These are phyloP conservation scores for Penstemon eatonii DNA, from an alignment of 257 asterid genomes.

Conservation along the genomic window DNA sequence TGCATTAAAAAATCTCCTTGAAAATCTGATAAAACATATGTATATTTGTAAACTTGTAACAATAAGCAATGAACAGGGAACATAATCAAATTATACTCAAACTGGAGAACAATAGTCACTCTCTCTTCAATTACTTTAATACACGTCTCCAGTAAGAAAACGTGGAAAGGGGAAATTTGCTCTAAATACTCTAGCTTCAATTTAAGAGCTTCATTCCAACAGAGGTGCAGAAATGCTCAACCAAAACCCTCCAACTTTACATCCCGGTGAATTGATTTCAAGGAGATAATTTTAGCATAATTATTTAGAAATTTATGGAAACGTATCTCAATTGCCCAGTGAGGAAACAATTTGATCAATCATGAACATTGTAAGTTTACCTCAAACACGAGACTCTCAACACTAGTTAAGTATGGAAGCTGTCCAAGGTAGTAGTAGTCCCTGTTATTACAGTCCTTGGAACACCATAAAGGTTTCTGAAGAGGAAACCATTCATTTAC, in stretches of 20 bases:
- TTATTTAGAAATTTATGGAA: constrained; percentile 7
- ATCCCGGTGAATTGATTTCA: constrained; percentile 1
- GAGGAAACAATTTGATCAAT: constrained; percentile 4
- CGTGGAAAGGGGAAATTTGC: not conserved
- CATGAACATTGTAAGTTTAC: constrained; percentile 39
- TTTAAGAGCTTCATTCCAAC: constrained; percentile 8
- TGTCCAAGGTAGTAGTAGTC: constrained; percentile 83
- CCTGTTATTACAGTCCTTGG: constrained; percentile 67
- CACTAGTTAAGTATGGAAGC: constrained; percentile 75
- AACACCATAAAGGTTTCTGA: constrained; percentile 99
- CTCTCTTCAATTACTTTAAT: not conserved
- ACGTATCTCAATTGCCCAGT: constrained; percentile 14
- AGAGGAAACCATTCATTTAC: constrained; percentile 31
- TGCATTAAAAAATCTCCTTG: too few relatives aligned
- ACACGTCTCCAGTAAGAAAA: not conserved
- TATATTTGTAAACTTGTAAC: too few relatives aligned
- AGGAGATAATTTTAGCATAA: not conserved
- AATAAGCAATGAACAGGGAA: too few relatives aligned
- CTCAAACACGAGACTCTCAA: constrained; percentile 83
- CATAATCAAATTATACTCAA: not conserved
- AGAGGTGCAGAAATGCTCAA: constrained; percentile 12
- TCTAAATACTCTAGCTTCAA: not conserved
- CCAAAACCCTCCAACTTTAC: not conserved
- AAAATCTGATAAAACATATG: too few relatives aligned
- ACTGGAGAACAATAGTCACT: not conserved